A percentile compares a stretch with the other conserved stretches of the same genome.
These are phyloP conservation scores for Pyrus pyrifolia DNA, from an alignment of 306 rosid species.

Conservation along the genomic window DNA sequence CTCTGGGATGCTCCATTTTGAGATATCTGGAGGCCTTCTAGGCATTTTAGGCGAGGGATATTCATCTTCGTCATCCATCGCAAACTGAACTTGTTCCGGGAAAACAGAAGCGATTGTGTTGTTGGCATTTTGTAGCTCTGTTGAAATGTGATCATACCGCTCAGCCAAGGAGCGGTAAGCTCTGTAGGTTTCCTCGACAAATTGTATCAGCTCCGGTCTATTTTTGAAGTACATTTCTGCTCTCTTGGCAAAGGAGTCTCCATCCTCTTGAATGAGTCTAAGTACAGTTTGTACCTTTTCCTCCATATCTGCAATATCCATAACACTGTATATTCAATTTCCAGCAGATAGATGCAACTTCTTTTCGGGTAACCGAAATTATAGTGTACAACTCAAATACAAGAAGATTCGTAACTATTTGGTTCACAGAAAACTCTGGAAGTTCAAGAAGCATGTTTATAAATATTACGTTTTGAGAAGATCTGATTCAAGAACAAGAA, in stretches of 20 bases:
- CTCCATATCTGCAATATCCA: slow-evolving; percentile 72
- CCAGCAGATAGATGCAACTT: neutral
- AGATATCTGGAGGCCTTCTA: slow-evolving; percentile 35
- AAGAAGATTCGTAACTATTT: neutral
- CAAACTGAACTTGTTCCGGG: slow-evolving; percentile 80
- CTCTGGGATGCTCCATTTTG: slow-evolving; percentile 40
- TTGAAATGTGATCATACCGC: slow-evolving; percentile 88
- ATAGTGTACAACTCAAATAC: neutral
- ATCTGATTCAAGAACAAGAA: neutral
- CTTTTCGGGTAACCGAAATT: neutral
- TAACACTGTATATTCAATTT: slow-evolving; percentile 1
- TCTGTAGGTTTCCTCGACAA: slow-evolving; percentile 77
- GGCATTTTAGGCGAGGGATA: slow-evolving; percentile 28
- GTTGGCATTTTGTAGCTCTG: slow-evolving; percentile 93
- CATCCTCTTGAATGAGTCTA: slow-evolving; percentile 69
- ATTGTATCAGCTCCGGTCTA: slow-evolving; percentile 80
- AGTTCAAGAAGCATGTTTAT: too few species aligned
- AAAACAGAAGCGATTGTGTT: slow-evolving; percentile 81
- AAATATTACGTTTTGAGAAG: too few species aligned
- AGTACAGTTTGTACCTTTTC: slow-evolving; percentile 60
- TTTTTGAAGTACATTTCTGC: slow-evolving; percentile 95
- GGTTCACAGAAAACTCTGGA: neutral
- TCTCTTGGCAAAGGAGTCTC: slow-evolving; percentile 94
- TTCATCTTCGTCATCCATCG: slow-evolving; percentile 87
- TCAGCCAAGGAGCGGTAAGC: slow-evolving; percentile 92